These are phyloP conservation scores for Pestalotiopsis sp. DNA, from an alignment of 2,329 filamentous ascomycete genomes.

Conservation along the genomic window DNA sequence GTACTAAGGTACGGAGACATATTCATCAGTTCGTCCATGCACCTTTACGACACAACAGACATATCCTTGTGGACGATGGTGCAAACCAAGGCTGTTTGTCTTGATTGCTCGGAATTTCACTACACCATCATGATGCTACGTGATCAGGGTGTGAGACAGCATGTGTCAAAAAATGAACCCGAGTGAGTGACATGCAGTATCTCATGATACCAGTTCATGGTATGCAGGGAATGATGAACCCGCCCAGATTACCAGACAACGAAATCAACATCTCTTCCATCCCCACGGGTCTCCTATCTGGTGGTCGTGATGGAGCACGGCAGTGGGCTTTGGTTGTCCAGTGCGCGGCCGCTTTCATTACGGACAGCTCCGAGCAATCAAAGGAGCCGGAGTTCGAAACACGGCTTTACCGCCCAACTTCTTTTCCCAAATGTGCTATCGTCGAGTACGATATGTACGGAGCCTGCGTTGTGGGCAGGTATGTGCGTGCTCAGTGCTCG, in stretches of 20 bases:
- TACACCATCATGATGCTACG: not conserved
- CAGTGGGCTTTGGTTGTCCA: not conserved
- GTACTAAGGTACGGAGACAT: not conserved
- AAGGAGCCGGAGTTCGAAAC: not conserved
- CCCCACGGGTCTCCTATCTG: not conserved
- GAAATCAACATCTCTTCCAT: not conserved
- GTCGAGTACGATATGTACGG: not conserved
- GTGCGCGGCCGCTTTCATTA: not conserved
- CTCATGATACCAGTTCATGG: not conserved
- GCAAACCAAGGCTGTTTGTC: not conserved
- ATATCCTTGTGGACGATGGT: not conserved
- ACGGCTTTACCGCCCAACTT: not conserved
- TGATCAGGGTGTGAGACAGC: slow-evolving; percentile 4
- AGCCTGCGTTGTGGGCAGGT: not conserved
- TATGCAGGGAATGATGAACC: not conserved
- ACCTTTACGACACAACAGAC: not conserved
- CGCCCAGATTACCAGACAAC: not conserved
- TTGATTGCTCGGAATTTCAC: not conserved
- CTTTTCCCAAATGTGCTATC: not conserved
- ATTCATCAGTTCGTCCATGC: not conserved
- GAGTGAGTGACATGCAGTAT: not conserved
- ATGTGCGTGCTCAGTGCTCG: not conserved
- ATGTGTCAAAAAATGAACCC: slow-evolving; percentile 4
- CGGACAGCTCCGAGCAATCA: not conserved
- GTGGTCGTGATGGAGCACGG: not conserved